Evolutionary conservation across 805 yeast species (phyloP), one percentile per base, ranked within the genome.

Genomic region (Ogataea degrootiae): DNA sequence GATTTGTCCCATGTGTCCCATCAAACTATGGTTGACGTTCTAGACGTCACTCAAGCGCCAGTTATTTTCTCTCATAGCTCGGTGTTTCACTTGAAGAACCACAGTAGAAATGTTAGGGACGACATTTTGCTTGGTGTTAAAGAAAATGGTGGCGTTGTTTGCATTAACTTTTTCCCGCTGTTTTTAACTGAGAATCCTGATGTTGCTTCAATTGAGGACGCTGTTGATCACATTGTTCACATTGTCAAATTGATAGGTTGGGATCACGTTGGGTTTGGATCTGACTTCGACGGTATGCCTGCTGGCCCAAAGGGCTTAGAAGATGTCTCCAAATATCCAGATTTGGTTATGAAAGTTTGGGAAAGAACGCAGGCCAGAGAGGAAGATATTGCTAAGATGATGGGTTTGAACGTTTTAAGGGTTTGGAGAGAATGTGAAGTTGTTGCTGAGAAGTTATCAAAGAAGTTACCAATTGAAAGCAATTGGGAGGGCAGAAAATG

Each of bases 241-340:
- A 62, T 75, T 29, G 71, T 73, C 29, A 58, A 71, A 16, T 52
- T 70, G 7, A 69, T 74, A 23, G 80, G 80, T 2, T 76, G 78
- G 79, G 75, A 72, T 23, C 74, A 73, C 54, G 78, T 76, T 39
- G 80, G 80, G 0, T 52, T 76, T 11, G 82, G 81, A 0, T 68
- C 74, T 2, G 82, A 76, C 57, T 76, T 74, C 53, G 81, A 77
- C 54, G 81, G 81, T n/a, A 76, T 75, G 38, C 73, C 73, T 5
- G 56, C 56, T 6, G 77, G 74, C 4, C 80, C 81, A 2, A 55
- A 47, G 12, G 80, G 79, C 0, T 58, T 77, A 26, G 81, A 76
- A 52, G 80, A 76, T 53, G 80, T 75, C 1, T 73, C 79, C n/a
- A 76, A 76, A 55, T 76, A 74, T 51, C 81, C 81, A 0, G 79